phyloP scores from a whole-genome alignment of 805 yeast species.

The Cyberlindnera maritima region DNA sequence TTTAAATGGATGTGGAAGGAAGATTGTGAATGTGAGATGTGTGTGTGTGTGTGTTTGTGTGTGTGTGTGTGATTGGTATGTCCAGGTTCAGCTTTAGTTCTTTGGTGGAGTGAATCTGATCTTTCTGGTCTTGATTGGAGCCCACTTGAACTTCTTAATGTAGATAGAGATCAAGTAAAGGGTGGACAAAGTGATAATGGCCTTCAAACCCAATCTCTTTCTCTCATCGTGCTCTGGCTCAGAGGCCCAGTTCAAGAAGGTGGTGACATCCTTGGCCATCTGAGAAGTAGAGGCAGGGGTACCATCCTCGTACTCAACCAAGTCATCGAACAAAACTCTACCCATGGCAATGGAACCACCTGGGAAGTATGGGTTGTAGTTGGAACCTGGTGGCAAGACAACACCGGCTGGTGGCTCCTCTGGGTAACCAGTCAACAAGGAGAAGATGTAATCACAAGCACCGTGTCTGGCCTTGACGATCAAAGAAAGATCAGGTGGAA shows the following conservation, averaged over 20 bases:
- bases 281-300: conserved; percentile 98
- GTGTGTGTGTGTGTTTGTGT: not conserved
- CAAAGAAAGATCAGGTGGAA: conserved; percentile 96
- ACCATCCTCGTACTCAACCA: conserved; percentile 98
- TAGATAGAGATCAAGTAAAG: conserved; percentile 80
- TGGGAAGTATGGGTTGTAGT: conserved; percentile 99
- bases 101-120: conserved; percentile 90
- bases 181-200: conserved; percentile 73
- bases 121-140: conserved; percentile 92
- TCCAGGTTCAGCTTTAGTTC: conserved; percentile 36
- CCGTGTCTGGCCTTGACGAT: conserved; percentile 99
- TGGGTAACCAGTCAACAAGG: conserved; percentile 96
- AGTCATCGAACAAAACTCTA: conserved; percentile 94
- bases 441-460: conserved; percentile 91
- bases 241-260: conserved; percentile 96
- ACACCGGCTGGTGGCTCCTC: conserved; percentile 99
- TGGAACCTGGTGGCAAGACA: conserved; percentile 84
- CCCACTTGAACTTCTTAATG: conserved; percentile 98
- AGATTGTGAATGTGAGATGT: not conserved
- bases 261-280: conserved; percentile 98
- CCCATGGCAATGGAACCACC: conserved; percentile 99
- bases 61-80: not conserved
- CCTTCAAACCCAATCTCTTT: conserved; percentile 95
- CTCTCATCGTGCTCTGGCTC: conserved; percentile 99
- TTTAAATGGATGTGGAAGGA: not conserved